phyloP scores from a whole-genome alignment of 2,329 filamentous ascomycete species.

The Fonsecaea monophora region DNA sequence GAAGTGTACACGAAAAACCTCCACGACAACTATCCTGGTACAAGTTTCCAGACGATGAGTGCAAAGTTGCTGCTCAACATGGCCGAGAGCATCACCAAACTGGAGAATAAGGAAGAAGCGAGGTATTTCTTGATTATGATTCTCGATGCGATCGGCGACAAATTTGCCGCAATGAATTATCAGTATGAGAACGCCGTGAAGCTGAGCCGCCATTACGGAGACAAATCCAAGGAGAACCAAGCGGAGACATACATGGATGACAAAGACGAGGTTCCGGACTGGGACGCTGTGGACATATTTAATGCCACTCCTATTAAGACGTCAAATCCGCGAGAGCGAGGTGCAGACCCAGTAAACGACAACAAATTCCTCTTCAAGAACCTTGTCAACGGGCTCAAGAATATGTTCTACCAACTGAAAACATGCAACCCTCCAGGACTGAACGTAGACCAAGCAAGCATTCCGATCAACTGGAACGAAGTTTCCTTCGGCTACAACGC shows the following conservation, averaged over 20 bases:
- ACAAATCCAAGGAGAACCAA: conserved; percentile 67
- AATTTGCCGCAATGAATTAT: conserved; percentile 96
- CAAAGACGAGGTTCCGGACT: conserved; percentile 80
- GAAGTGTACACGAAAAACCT: conserved; percentile 97
- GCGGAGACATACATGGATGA: conserved; percentile 85
- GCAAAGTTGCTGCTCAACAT: conserved; percentile 96
- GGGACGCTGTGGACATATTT: conserved; percentile 99
- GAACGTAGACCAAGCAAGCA: conserved; percentile 75
- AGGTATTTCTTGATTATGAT: conserved; percentile 97
- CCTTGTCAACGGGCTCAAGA: conserved; percentile 92
- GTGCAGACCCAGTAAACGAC: conserved; percentile 87
- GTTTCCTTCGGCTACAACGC: conserved; percentile 96
- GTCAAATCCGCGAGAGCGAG: conserved; percentile 85
- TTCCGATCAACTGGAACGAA: conserved; percentile 90
- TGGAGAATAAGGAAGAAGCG: conserved; percentile 91
- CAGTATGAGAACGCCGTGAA: conserved; percentile 96
- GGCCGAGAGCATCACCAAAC: conserved; percentile 95
- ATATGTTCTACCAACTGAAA: conserved; percentile 92
- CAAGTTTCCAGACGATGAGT: conserved; percentile 99
- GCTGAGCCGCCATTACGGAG: conserved; percentile 76
- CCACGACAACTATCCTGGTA: conserved; percentile 93
- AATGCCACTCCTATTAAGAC: conserved; percentile 95
- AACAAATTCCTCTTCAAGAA: conserved; percentile 99
- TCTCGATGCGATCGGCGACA: conserved; percentile 95
- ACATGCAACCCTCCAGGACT: conserved; percentile 78